phyloP scores from a whole-genome alignment of 805 yeast species.

The Wickerhamiella lipophila region DNA sequence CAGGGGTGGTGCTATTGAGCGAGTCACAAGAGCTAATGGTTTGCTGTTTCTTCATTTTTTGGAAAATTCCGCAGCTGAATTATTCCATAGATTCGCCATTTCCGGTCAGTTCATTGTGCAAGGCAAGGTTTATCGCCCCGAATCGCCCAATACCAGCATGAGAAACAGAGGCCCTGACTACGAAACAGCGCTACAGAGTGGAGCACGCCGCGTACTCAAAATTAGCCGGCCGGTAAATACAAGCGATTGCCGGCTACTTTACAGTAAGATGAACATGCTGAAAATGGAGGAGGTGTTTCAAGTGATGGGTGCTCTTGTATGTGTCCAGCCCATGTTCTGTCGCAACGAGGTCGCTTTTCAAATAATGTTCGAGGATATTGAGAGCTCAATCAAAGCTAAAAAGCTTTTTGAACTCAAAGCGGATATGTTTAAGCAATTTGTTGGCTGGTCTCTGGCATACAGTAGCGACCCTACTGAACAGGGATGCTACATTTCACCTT shows the following conservation, averaged over 20 bases:
- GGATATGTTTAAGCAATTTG: slow-evolving; percentile 10
- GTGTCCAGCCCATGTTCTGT: slow-evolving; percentile 20
- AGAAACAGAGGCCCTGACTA: background rate
- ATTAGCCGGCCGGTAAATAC: slow-evolving; percentile 6
- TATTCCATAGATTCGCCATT: slow-evolving; percentile 9
- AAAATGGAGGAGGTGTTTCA: slow-evolving; percentile 13
- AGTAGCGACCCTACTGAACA: slow-evolving; percentile 15
- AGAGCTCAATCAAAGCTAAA: slow-evolving; percentile 17
- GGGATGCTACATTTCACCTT: slow-evolving; percentile 8
- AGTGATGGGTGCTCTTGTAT: slow-evolving; percentile 14
- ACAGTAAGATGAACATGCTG: slow-evolving; percentile 9
- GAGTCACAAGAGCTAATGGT: slow-evolving; percentile 3
- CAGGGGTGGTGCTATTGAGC: slow-evolving; percentile 19
- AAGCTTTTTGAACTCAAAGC: slow-evolving; percentile 13
- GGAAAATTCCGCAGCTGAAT: slow-evolving; percentile 5
- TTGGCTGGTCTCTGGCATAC: slow-evolving; percentile 16
- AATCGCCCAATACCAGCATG: background rate
- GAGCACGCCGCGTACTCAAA: slow-evolving; percentile 13
- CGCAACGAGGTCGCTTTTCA: slow-evolving; percentile 15
- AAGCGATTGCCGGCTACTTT: background rate
- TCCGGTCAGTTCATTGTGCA: slow-evolving; percentile 10
- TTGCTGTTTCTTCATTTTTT: slow-evolving; percentile 8
- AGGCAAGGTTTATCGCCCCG: background rate
- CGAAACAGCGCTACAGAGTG: background rate
- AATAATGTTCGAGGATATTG: slow-evolving; percentile 15